phyloP scores from a whole-genome alignment of 768 basidiomycete genomes.

The Russula earlei region DNA sequence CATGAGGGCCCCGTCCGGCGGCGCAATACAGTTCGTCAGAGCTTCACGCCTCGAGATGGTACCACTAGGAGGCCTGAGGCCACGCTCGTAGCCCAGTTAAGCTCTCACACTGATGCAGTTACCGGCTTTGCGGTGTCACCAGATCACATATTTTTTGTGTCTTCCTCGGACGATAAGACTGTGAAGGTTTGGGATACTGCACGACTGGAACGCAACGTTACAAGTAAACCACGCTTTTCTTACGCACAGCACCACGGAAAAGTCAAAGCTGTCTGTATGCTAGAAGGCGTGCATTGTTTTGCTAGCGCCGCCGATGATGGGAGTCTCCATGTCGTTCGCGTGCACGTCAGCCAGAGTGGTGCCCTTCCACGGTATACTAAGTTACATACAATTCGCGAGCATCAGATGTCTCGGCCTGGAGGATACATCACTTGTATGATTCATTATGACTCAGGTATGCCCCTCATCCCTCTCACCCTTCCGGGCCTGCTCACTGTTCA shows the following conservation, averaged over 20 bases:
- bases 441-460: slow-evolving; percentile 66
- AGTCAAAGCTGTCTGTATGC: slow-evolving; percentile 60
- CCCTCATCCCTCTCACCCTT: not conserved
- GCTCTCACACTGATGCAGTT: slow-evolving; percentile 72
- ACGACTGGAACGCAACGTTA: slow-evolving; percentile 88
- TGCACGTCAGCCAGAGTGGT: slow-evolving; percentile 58
- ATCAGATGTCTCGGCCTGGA: slow-evolving; percentile 58
- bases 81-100: slow-evolving; percentile 73
- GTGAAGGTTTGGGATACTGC: slow-evolving; percentile 91
- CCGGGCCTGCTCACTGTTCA: slow-evolving; percentile 6
- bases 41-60: slow-evolving; percentile 57
- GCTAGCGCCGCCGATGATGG: slow-evolving; percentile 81
- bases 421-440: slow-evolving; percentile 80
- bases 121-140: slow-evolving; percentile 81
- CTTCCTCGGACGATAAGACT: slow-evolving; percentile 88
- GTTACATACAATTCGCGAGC: slow-evolving; percentile 72
- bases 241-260: slow-evolving; percentile 60
- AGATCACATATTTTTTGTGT: slow-evolving; percentile 91
- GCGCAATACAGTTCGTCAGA: slow-evolving; percentile 62
- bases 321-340: slow-evolving; percentile 74
- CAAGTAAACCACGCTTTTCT: slow-evolving; percentile 52
- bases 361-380: slow-evolving; percentile 77
- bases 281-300: slow-evolving; percentile 85
- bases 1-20: slow-evolving; percentile 74
- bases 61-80: slow-evolving; percentile 56